These are phyloP conservation scores for Dillenia turbinata DNA, from an alignment of 164 flowering plant species.

Conservation along the genomic window DNA sequence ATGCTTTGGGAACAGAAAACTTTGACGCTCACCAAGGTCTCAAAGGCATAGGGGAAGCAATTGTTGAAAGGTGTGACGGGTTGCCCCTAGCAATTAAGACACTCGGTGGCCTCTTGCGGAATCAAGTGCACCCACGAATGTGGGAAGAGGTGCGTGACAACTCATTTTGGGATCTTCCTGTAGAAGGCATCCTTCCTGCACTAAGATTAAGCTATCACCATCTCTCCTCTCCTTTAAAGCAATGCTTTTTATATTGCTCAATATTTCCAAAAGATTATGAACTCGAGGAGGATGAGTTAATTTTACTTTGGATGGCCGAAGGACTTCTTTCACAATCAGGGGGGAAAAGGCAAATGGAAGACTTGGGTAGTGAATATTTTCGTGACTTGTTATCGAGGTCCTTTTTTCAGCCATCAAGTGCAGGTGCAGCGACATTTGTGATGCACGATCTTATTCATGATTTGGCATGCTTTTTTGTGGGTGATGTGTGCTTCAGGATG, in stretches of 20 bases:
- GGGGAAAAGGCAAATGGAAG: neutral
- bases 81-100: neutral
- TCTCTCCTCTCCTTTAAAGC: neutral
- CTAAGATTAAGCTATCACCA: neutral
- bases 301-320: neutral
- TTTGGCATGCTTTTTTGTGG: neutral
- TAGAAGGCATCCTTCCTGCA: neutral
- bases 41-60: neutral
- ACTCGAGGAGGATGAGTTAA: neutral
- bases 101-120: neutral
- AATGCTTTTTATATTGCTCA: neutral
- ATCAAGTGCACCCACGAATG: neutral
- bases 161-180: neutral
- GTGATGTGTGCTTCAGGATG: neutral
- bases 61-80: neutral
- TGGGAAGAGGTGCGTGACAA: neutral
- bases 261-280: neutral
- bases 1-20: neutral
- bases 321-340: neutral
- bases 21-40: neutral
- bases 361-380: neutral
- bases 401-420: neutral
- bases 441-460: neutral
- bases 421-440: neutral
- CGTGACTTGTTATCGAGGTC: neutral